These are phyloP conservation scores for sunflower (Helianthus annuus) DNA, from an alignment of 129 eudicot genomes.

Conservation along the genomic window HanXRQr2.0-SUNRISE NC_035449.2:19552741-19553240, in stretches of 20 bases:
- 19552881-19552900: slow-evolving; percentile 97
- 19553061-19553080: slow-evolving; percentile 56
- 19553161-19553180: slow-evolving; percentile 54
- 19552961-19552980: slow-evolving; percentile 2
- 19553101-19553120: slow-evolving; percentile 73
- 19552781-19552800: slow-evolving; percentile 78
- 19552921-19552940: slow-evolving; percentile 94
- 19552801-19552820: slow-evolving; percentile 71
- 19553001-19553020: slow-evolving; percentile 63
- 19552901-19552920: slow-evolving; percentile 81
- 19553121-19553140: slow-evolving; percentile 32
- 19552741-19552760: slow-evolving; percentile 68
- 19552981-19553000: slow-evolving; percentile 23
- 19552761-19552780: slow-evolving; percentile 65
- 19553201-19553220: slow-evolving; percentile 65
- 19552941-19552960: slow-evolving; percentile 43
- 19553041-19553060: slow-evolving; percentile 88
- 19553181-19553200: slow-evolving; percentile 77
- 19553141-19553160: slow-evolving; percentile 61
- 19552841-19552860: slow-evolving; percentile 74
- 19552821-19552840: slow-evolving; percentile 67
- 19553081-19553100: slow-evolving; percentile 72
- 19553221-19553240: neutral
- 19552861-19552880: slow-evolving; percentile 72
- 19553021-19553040: slow-evolving; percentile 82